Percentiles rank a stretch among this genome's conserved stretches.
Evolutionary conservation across 352 stramenopile genomes (phyloP).

Genomic region (Pythium coloratum): DNA sequence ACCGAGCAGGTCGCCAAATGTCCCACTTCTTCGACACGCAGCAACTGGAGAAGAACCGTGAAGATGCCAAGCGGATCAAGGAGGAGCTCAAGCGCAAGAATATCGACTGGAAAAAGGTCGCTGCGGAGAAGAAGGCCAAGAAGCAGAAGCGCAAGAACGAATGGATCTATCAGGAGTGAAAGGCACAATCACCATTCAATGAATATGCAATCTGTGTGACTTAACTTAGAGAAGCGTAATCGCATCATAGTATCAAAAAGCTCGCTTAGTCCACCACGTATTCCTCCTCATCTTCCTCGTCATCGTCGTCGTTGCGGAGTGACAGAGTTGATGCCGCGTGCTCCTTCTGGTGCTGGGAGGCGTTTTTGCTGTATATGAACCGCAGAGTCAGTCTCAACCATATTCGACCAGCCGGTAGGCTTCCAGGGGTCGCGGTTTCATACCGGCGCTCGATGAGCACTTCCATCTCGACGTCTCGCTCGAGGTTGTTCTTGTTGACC

Average conservation of each 20-base stretch:
- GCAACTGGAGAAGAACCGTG: conserved; percentile 79
- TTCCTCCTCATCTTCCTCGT: conserved; percentile 64
- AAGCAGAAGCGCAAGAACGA: conserved; percentile 85
- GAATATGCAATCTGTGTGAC: conserved; percentile 4
- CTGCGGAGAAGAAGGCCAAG: conserved; percentile 84
- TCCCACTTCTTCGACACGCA: conserved; percentile 86
- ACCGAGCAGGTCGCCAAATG: conserved; percentile 82
- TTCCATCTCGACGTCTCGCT: conserved; percentile 88
- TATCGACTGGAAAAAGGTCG: conserved; percentile 87
- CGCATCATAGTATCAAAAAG: background rate
- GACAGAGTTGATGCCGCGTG: conserved; percentile 23
- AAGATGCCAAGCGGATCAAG: conserved; percentile 71
- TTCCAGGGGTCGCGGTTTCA: background rate
- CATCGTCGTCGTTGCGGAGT: conserved; percentile 39
- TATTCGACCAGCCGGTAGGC: no score
- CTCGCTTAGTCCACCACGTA: conserved; percentile 69
- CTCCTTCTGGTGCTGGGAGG: conserved; percentile 40
- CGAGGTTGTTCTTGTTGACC: conserved; percentile 53
- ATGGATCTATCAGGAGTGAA: conserved; percentile 81
- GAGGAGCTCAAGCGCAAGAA: conserved; percentile 84
- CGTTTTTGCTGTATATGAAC: conserved; percentile 32
- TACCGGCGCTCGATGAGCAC: conserved; percentile 70
- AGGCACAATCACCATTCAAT: background rate
- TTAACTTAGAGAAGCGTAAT: conserved; percentile 26
- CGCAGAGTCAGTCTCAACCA: no score